phyloP scores from a whole-genome alignment of 352 stramenopile genomes.

The Globisporangium sylvaticum region DNA sequence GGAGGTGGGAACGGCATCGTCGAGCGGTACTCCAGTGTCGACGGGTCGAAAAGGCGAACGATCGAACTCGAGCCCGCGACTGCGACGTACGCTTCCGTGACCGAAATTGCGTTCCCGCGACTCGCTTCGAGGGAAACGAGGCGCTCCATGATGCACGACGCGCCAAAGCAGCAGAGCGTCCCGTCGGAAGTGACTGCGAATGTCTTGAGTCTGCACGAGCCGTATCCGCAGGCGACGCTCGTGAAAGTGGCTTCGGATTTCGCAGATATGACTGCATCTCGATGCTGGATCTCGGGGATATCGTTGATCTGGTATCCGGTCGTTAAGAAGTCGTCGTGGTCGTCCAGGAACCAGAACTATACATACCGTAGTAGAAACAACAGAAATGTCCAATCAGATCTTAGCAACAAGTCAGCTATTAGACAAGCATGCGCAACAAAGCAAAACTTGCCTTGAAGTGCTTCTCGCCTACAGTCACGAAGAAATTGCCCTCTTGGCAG shows the following conservation, averaged over 20 bases:
- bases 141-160: conserved; percentile 67
- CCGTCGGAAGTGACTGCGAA: conserved; percentile 70
- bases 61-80: conserved; percentile 61
- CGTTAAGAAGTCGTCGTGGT: conserved; percentile 38
- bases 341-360: conserved; percentile 76
- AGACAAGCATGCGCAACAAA: background rate
- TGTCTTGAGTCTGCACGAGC: conserved; percentile 54
- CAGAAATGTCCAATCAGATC: background rate
- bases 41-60: conserved; percentile 69
- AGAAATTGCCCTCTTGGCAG: conserved; percentile 64
- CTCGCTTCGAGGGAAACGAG: conserved; percentile 66
- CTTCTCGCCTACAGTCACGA: conserved; percentile 79
- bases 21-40: conserved; percentile 63
- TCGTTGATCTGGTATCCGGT: conserved; percentile 54
- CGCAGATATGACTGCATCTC: conserved; percentile 49
- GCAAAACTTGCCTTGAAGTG: conserved; percentile 57
- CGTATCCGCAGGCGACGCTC: conserved; percentile 58
- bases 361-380: conserved; percentile 2
- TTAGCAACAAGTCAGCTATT: background rate
- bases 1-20: conserved; percentile 77
- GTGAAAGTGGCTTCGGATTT: conserved; percentile 69
- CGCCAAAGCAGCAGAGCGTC: conserved; percentile 75
- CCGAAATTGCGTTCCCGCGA: conserved; percentile 60
- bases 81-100: conserved; percentile 71
- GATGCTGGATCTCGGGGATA: conserved; percentile 57